Conservation (phyloP, 73 alveolate species). For the Loxodes magnus region DNA sequence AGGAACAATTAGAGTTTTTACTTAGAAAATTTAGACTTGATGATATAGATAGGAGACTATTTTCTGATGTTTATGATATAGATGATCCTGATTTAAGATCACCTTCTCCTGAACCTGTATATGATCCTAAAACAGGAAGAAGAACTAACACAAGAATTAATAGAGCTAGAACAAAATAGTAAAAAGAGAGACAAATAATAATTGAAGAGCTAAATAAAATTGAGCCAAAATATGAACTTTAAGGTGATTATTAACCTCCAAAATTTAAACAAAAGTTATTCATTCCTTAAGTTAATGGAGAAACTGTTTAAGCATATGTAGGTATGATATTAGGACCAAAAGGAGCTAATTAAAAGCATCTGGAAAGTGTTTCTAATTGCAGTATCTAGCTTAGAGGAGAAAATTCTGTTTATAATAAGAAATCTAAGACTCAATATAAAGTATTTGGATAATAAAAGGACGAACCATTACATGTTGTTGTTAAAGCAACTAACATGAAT, state of each 20-base stretch:
- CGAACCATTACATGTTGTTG: slow-evolving; percentile 82
- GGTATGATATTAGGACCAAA: slow-evolving; percentile 86
- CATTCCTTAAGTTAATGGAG: slow-evolving; percentile 65
- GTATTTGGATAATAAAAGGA: too few relatives aligned
- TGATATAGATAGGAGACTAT: slow-evolving; percentile 76
- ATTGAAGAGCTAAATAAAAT: slow-evolving; percentile 72
- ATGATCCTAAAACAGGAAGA: slow-evolving; percentile 77
- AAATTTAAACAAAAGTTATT: slow-evolving; percentile 65
- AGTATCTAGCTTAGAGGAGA: slow-evolving; percentile 87
- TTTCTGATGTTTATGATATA: slow-evolving; percentile 61
- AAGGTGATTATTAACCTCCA: slow-evolving; percentile 91
- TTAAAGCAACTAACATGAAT: slow-evolving; percentile 79
- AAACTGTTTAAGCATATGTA: slow-evolving; percentile 51
- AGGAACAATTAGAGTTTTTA: slow-evolving; percentile 51
- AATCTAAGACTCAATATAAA: slow-evolving; percentile 51
- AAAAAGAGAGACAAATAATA: slow-evolving; percentile 60
- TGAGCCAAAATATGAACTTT: slow-evolving; percentile 80
- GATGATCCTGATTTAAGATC: slow-evolving; percentile 93
- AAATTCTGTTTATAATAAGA: slow-evolving; percentile 69
- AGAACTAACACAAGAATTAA: slow-evolving; percentile 83
- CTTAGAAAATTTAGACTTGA: slow-evolving; percentile 81
- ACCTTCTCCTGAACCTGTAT: slow-evolving; percentile 96
- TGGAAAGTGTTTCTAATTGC: slow-evolving; percentile 79
- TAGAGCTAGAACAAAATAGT: slow-evolving; percentile 74
- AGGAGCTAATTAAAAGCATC: slow-evolving; percentile 78